phyloP scores from a whole-genome alignment of 352 stramenopile genomes.

The Phytophthora foliorum region DNA sequence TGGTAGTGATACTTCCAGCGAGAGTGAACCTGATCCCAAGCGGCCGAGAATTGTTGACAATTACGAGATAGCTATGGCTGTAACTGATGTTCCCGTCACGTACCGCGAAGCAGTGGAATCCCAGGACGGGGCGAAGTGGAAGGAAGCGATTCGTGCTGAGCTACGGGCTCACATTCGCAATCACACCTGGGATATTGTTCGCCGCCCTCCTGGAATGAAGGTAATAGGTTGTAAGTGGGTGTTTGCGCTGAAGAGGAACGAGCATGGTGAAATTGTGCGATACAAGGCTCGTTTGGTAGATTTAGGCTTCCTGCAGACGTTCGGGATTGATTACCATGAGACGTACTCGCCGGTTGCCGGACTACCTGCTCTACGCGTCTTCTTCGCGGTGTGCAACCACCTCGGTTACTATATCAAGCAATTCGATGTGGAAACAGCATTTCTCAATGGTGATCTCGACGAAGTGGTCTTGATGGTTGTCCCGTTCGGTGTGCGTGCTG shows the following conservation, averaged over 20 bases:
- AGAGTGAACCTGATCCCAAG: slow-evolving; percentile 8
- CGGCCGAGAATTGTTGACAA: not conserved
- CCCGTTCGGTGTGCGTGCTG: slow-evolving; percentile 12
- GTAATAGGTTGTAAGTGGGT: slow-evolving; percentile 23
- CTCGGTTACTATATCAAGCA: slow-evolving; percentile 29
- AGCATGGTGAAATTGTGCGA: slow-evolving; percentile 20
- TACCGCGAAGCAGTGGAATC: slow-evolving; percentile 18
- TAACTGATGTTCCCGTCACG: not conserved
- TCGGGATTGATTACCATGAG: slow-evolving; percentile 28
- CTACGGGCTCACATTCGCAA: slow-evolving; percentile 15
- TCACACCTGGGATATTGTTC: slow-evolving; percentile 26
- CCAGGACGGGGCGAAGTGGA: slow-evolving; percentile 7
- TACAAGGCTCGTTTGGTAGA: slow-evolving; percentile 40
- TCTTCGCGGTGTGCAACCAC: slow-evolving; percentile 33
- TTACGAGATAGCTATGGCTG: slow-evolving; percentile 3
- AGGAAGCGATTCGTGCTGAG: slow-evolving; percentile 6
- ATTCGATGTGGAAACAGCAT: slow-evolving; percentile 37
- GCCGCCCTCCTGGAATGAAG: not conserved
- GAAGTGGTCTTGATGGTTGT: slow-evolving; percentile 40
- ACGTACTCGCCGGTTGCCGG: slow-evolving; percentile 42
- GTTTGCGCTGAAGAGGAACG: slow-evolving; percentile 26
- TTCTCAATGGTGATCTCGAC: slow-evolving; percentile 22
- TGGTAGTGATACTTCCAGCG: not conserved
- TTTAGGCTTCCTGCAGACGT: slow-evolving; percentile 31
- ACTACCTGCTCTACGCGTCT: no score